Evolutionary conservation across 176 grass and related monocot species (phyloP), one percentile per base, ranked within the genome.

Genomic region (Aechmea fasciata): DNA sequence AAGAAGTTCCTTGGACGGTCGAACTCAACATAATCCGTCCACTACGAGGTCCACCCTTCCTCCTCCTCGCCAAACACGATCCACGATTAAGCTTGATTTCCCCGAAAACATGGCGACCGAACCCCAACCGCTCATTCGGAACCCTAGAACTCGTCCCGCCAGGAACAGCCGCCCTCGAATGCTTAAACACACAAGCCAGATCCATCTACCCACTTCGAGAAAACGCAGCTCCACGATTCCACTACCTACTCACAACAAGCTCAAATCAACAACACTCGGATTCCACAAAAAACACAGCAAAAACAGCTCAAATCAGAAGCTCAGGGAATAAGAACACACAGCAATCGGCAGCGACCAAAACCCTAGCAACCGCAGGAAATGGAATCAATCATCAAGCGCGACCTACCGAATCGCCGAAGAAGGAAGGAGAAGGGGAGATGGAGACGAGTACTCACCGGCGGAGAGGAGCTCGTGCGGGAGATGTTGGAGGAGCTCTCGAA

Each of bases 141-240:
- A 74, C 24, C 23, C 71, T 74, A 53, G 70, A 71, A 70, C 69
- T 73, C 41, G 82, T 53, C 25, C 82, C 81, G 47, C 78, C 77
- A 9, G 76, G 69, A 3, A 71, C 81, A 15, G 78, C 48, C 71
- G 62, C 49, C 14, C 23, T 66, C 20, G 73, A 66, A 13, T 62
- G 47, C 73, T 63, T 49, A 66, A 66, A 65, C 22, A 61, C 49
- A 47, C 78, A 76, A 9, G 88, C 74, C 48, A 91, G 79, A 87
- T 91, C 88, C 88, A 91, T 87, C n/a, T 59, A 25, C 20, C 25
- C 70, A 61, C 55, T 61, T 18, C 55, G 8, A 15, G 20, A 18
- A 18, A 15, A 10, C 15, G n/a, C 55, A 61, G 55, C 55, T 18
- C 55, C 20, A 10, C 55, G 20, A 15, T 10, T 61, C 55, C 10